These are phyloP conservation scores for Tylopilus intermedius DNA, from an alignment of 768 basidiomycete species.

Conservation along the genomic window DNA sequence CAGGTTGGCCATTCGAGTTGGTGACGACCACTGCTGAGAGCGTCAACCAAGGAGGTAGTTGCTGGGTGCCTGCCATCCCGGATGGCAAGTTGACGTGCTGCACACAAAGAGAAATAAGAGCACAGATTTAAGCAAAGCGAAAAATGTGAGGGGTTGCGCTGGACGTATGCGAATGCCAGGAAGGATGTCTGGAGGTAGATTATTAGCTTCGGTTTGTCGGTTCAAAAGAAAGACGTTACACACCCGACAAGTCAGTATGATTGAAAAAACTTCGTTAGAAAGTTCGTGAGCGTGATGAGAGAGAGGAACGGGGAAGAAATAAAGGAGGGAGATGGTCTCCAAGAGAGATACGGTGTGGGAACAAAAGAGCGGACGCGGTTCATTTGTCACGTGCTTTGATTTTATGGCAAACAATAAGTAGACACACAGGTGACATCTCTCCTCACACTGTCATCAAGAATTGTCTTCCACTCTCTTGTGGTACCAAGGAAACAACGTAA, in stretches of 20 bases:
- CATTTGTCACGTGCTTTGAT: conserved; percentile 32
- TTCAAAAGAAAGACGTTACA: conserved; percentile 2
- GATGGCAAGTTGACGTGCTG: conserved; percentile 7
- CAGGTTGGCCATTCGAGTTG: conserved; percentile 46
- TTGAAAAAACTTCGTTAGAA: conserved; percentile 14
- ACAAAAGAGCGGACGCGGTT: conserved; percentile 25
- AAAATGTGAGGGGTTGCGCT: neutral
- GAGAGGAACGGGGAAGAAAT: conserved; percentile 1
- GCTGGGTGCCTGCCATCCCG: conserved; percentile 47
- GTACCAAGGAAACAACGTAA: neutral
- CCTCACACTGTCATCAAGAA: too few relatives aligned
- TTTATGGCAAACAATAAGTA: conserved; percentile 5
- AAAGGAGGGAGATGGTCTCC: conserved; percentile 7
- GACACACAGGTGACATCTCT: too few relatives aligned
- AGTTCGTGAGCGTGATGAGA: conserved; percentile 6
- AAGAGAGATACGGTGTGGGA: conserved; percentile 16
- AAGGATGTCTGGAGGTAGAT: conserved; percentile 12
- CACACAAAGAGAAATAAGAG: conserved; percentile 6
- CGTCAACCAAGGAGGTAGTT: conserved; percentile 70
- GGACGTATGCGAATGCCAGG: conserved; percentile 4
- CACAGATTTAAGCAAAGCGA: conserved; percentile 3
- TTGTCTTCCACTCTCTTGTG: too few relatives aligned
- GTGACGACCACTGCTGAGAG: conserved; percentile 48
- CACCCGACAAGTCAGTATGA: conserved; percentile 14
- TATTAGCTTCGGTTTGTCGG: neutral